Evolutionary conservation across 2,329 filamentous ascomycete species (phyloP).

Genomic region (Fusarium sp.): DNA sequence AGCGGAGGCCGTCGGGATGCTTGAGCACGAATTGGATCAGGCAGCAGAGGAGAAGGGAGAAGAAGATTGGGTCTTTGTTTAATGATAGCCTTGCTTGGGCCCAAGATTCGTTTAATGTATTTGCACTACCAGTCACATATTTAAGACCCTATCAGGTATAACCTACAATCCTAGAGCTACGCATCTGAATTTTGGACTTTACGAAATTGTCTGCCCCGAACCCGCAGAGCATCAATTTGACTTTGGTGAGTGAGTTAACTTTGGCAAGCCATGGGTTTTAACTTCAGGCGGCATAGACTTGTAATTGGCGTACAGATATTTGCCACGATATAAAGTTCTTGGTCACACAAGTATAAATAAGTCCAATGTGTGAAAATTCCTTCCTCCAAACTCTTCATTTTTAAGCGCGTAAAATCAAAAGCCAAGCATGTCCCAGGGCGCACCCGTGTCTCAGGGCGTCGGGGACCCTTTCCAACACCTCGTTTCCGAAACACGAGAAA

Average conservation of each 20-base stretch:
- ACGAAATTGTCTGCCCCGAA: accelerated
- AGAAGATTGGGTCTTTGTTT: background rate
- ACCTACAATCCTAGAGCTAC: background rate
- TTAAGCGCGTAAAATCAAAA: background rate
- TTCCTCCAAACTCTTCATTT: accelerated
- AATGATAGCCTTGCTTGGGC: background rate
- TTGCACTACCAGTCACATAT: background rate
- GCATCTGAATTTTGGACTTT: accelerated
- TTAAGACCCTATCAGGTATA: too few species aligned
- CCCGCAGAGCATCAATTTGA: background rate
- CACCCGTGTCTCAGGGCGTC: accelerated
- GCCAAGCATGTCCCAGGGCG: too few species aligned
- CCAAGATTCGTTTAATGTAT: background rate
- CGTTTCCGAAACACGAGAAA: background rate
- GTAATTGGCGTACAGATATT: background rate
- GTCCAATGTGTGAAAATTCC: accelerated
- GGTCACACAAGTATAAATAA: background rate
- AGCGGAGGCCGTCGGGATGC: background rate
- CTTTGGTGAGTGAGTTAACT: background rate
- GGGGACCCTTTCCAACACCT: background rate
- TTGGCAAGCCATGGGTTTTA: background rate
- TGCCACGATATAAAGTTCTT: background rate
- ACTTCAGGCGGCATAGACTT: background rate
- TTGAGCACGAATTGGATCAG: background rate
- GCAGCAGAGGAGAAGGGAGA: background rate